Percentiles rank a stretch among this genome's conserved stretches.
phyloP scores from a whole-genome alignment of 1,284 basidiomycete species.

The Puccinia polysora region DNA sequence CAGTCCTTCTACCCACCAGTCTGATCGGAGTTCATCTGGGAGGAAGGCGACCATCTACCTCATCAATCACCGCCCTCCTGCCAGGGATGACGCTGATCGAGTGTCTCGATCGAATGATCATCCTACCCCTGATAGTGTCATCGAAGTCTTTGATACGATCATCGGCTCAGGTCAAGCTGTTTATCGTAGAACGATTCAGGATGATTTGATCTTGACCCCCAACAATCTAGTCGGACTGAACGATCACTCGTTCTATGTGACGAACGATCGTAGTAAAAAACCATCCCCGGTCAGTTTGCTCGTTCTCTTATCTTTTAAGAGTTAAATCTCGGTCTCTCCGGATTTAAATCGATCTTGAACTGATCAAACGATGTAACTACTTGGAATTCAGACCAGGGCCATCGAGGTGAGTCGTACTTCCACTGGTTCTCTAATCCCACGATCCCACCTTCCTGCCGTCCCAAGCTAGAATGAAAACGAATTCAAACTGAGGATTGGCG shows the following conservation, averaged over 20 bases:
- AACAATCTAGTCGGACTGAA: conserved; percentile 38
- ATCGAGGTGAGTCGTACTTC: no score
- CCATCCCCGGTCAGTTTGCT: conserved; percentile 22
- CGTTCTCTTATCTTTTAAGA: no score
- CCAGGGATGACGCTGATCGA: background rate
- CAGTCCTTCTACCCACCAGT: background rate
- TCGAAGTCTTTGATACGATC: conserved; percentile 39
- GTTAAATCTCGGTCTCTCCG: no score
- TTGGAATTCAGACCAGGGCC: no score
- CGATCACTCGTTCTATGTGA: conserved; percentile 32
- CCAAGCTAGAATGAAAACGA: no score
- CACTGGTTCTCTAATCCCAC: background rate
- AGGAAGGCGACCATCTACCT: conserved; percentile 29
- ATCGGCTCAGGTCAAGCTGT: conserved; percentile 21
- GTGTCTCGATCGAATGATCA: no score
- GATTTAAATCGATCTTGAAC: no score
- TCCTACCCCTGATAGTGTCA: conserved; percentile 33
- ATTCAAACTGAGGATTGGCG: no score
- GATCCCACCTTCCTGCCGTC: no score
- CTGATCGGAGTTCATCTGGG: no score
- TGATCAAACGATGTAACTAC: no score
- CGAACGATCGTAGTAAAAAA: conserved; percentile 37
- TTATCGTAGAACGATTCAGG: conserved; percentile 18
- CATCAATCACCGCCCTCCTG: conserved; percentile 31
- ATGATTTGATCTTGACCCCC: conserved; percentile 28